Conservation (phyloP, 2,329 filamentous ascomycete species). For the Penicillium corylophilum region DNA sequence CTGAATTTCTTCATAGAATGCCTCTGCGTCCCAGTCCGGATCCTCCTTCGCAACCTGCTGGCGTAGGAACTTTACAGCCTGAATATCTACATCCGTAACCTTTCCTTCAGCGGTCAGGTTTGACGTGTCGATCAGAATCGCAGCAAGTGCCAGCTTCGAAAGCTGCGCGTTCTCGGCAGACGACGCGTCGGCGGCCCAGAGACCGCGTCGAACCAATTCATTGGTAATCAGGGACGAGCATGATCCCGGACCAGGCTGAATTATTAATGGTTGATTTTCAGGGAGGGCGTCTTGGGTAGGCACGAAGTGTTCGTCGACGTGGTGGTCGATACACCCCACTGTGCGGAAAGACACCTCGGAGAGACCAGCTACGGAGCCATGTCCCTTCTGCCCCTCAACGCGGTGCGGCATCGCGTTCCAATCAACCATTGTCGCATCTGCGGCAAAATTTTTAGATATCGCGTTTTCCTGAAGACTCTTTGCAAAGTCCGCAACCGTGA, state of each 20-base stretch:
- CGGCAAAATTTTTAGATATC: slow-evolving; percentile 4
- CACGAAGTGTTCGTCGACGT: slow-evolving; percentile 58
- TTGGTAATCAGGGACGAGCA: slow-evolving; percentile 59
- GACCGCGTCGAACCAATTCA: slow-evolving; percentile 48
- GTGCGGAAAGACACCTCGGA: slow-evolving; percentile 46
- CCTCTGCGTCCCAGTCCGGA: slow-evolving; percentile 45
- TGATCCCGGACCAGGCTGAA: slow-evolving; percentile 56
- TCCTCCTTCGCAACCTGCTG: slow-evolving; percentile 45
- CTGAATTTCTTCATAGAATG: slow-evolving; percentile 54
- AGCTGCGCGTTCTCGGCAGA: slow-evolving; percentile 40
- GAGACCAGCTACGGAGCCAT: slow-evolving; percentile 50
- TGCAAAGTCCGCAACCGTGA: slow-evolving; percentile 44
- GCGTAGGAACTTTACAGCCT: slow-evolving; percentile 53
- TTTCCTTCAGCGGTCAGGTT: slow-evolving; percentile 47
- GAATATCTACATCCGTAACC: slow-evolving; percentile 49
- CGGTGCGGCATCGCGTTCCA: slow-evolving; percentile 46
- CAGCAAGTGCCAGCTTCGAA: slow-evolving; percentile 41
- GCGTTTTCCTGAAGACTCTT: slow-evolving; percentile 17
- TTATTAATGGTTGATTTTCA: slow-evolving; percentile 49
- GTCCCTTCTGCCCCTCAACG: slow-evolving; percentile 46
- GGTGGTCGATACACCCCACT: slow-evolving; percentile 61
- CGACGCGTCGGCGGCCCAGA: slow-evolving; percentile 33
- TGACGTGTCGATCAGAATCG: slow-evolving; percentile 47
- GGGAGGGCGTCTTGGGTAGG: slow-evolving; percentile 37
- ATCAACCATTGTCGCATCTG: slow-evolving; percentile 42